Percentiles rank a stretch among this genome's conserved stretches.
Evolutionary conservation across 441 rosid genomes (phyloP).

Genomic region (Kokia cookei): DNA sequence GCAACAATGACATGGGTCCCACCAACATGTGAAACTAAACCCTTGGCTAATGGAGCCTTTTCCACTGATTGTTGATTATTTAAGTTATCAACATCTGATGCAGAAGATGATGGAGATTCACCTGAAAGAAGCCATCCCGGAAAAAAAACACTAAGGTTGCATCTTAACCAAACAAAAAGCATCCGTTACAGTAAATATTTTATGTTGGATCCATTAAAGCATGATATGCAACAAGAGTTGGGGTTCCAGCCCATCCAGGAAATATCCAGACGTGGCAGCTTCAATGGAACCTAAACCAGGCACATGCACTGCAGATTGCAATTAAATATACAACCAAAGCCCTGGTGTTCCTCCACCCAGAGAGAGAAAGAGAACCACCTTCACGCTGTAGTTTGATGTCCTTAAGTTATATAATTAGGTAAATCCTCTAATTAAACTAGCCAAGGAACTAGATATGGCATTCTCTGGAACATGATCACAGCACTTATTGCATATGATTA

Average conservation of each 20-base stretch:
- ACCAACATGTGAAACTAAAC: constrained; percentile 37
- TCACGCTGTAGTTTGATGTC: background rate
- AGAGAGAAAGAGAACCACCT: background rate
- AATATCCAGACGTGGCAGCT: background rate
- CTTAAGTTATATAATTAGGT: background rate
- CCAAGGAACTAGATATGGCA: background rate
- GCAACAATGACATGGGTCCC: constrained; percentile 47
- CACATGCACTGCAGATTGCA: background rate
- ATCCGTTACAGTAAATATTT: background rate
- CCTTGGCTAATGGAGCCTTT: constrained; percentile 44
- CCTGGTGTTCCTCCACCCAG: background rate
- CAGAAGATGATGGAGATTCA: constrained; percentile 90
- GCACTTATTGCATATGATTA: background rate
- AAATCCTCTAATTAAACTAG: background rate
- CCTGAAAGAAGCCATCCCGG: constrained; percentile 40
- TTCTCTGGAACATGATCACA: background rate
- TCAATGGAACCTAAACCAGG: background rate
- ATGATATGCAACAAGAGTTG: background rate
- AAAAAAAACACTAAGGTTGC: background rate
- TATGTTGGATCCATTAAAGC: background rate
- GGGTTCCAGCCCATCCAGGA: background rate
- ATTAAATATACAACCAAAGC: background rate
- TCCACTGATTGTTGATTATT: constrained; percentile 46
- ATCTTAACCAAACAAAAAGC: background rate
- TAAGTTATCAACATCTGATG: constrained; percentile 83